Percentiles rank a stretch among this genome's conserved stretches.
Evolutionary conservation across 371 early-diverging fungal genomes (phyloP).

Genomic region (Saksenaea vasiformis): DNA sequence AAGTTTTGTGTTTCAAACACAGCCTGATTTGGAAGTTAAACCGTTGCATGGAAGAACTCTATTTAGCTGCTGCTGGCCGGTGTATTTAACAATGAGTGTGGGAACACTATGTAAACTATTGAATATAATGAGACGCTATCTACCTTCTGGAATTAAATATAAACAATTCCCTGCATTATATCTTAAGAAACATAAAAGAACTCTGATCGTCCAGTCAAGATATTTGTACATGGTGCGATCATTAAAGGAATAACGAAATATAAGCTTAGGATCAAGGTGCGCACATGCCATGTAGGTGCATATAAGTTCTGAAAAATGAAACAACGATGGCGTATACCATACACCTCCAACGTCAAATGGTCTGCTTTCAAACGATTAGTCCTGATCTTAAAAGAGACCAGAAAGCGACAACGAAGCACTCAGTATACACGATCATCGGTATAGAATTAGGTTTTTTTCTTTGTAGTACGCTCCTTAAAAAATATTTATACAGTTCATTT

Average conservation of each 20-base stretch:
- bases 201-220: no score
- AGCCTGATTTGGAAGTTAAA: background rate
- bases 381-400: no score
- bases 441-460: no score
- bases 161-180: background rate
- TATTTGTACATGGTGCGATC: no score
- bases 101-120: background rate
- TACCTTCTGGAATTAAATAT: background rate
- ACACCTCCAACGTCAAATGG: slow-evolving; percentile 50
- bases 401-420: no score
- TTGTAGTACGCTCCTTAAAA: no score
- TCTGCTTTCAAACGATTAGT: slow-evolving; percentile 20
- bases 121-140: background rate
- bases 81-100: background rate
- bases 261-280: slow-evolving; percentile 60
- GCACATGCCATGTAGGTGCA: slow-evolving; percentile 94
- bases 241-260: no score
- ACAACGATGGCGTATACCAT: slow-evolving; percentile 74
- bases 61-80: background rate
- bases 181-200: no score
- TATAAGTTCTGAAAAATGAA: slow-evolving; percentile 94
- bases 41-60: background rate
- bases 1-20: slow-evolving; percentile 1
- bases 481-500: no score
- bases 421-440: no score